phyloP scores from a whole-genome alignment of 345 rosid species.

The Mercurialis annua region DNA sequence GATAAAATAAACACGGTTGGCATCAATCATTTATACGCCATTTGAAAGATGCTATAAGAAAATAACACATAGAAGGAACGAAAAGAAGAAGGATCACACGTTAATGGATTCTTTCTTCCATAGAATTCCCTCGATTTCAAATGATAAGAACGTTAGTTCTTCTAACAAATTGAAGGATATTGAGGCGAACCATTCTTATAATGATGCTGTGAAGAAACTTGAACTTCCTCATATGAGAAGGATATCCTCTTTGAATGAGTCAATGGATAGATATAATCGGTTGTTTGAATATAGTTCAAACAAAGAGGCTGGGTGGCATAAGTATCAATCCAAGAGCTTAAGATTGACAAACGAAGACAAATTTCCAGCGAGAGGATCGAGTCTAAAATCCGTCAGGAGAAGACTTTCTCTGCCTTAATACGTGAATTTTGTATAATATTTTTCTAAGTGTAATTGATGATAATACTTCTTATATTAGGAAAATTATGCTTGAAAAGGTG shows the following conservation, averaged over 20 bases:
- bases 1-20: slow-evolving; percentile 45
- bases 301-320: slow-evolving; percentile 35
- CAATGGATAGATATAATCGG: slow-evolving; percentile 51
- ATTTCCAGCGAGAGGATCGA: slow-evolving; percentile 19
- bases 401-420: slow-evolving; percentile 74
- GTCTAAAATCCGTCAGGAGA: slow-evolving; percentile 53
- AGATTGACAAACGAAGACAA: slow-evolving; percentile 51
- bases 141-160: slow-evolving; percentile 20
- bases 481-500: no score
- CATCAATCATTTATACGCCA: slow-evolving; percentile 40
- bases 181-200: slow-evolving; percentile 18
- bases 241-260: slow-evolving; percentile 48
- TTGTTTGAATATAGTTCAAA: slow-evolving; percentile 42
- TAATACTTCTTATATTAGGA: no score
- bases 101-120: background rate
- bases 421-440: no score
- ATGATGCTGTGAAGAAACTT: slow-evolving; percentile 16
- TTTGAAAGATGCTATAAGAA: slow-evolving; percentile 52
- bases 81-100: slow-evolving; percentile 21
- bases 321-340: slow-evolving; percentile 51
- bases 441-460: no score
- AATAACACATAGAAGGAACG: slow-evolving; percentile 49
- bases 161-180: slow-evolving; percentile 5
- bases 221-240: slow-evolving; percentile 27
- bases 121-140: slow-evolving; percentile 19